Percentiles rank a stretch among this genome's conserved stretches.
These are phyloP conservation scores for Gillenia trifoliata DNA, from an alignment of 306 rosid species.

Conservation along the genomic window DNA sequence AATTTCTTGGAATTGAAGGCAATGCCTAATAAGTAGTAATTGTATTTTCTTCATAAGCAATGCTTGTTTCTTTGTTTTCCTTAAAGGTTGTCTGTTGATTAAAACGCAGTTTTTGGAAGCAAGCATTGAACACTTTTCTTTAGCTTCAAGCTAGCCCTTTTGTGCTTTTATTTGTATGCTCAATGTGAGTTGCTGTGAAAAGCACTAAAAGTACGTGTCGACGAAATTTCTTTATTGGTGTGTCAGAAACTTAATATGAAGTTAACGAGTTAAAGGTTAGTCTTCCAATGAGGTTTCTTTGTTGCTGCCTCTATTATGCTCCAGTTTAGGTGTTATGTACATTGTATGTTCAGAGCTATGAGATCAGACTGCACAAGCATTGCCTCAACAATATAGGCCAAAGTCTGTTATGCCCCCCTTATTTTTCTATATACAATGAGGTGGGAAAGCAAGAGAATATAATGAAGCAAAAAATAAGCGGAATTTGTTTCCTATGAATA, in stretches of 20 bases:
- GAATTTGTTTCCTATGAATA: not conserved
- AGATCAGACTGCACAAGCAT: not conserved
- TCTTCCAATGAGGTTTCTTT: not conserved
- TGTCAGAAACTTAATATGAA: not conserved
- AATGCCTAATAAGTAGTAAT: not conserved
- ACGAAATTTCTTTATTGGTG: not conserved
- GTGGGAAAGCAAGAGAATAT: not conserved
- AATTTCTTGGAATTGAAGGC: constrained; percentile 16
- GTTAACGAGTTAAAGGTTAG: not conserved
- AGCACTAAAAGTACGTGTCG: not conserved
- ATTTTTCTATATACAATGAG: not conserved
- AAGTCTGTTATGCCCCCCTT: not conserved
- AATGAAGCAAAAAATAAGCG: not conserved
- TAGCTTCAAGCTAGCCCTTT: not conserved
- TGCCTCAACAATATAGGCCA: not conserved
- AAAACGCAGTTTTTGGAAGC: not conserved
- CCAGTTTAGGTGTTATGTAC: not conserved
- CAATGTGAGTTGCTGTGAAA: not conserved
- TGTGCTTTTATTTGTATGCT: not conserved
- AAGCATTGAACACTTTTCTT: not conserved
- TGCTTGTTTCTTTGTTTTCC: not conserved
- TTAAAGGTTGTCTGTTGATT: not conserved
- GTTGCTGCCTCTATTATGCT: not conserved
- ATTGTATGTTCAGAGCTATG: not conserved
- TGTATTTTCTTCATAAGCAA: not conserved